These are phyloP conservation scores for Rhizopogon sp. DNA, from an alignment of 768 basidiomycete genomes.

Conservation along the genomic window DNA sequence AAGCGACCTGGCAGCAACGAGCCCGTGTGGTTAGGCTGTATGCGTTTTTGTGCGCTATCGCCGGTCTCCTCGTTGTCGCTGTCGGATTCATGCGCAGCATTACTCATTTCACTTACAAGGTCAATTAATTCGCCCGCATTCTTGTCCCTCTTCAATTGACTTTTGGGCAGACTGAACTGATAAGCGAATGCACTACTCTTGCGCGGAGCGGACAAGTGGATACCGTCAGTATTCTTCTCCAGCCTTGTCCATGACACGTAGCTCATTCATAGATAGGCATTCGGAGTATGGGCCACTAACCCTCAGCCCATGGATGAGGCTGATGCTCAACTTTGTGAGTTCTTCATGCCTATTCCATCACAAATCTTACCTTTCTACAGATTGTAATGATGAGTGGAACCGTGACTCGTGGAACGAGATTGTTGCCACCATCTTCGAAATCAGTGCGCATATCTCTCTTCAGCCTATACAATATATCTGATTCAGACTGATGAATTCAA, in stretches of 20 bases:
- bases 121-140: slow-evolving; percentile 14
- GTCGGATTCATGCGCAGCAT: slow-evolving; percentile 52
- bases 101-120: slow-evolving; percentile 68
- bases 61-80: slow-evolving; percentile 44
- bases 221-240: slow-evolving; percentile 23
- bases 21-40: slow-evolving; percentile 48
- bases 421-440: slow-evolving; percentile 52
- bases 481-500: background rate
- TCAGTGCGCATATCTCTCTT: slow-evolving; percentile 38
- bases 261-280: slow-evolving; percentile 28
- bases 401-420: slow-evolving; percentile 68
- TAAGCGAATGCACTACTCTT: slow-evolving; percentile 47
- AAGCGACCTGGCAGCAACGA: slow-evolving; percentile 42
- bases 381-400: slow-evolving; percentile 56
- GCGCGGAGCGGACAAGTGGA: slow-evolving; percentile 28
- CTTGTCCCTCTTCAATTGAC: background rate
- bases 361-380: slow-evolving; percentile 32
- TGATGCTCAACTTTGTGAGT: slow-evolving; percentile 40
- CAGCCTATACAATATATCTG: background rate
- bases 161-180: slow-evolving; percentile 44
- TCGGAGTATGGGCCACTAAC: slow-evolving; percentile 52
- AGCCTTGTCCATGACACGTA: slow-evolving; percentile 9
- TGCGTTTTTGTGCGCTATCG: slow-evolving; percentile 44
- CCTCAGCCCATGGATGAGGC: slow-evolving; percentile 23
- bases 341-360: background rate